Evolutionary conservation across 2,329 filamentous ascomycete species (phyloP).

Genomic region (Anthostomella pinea): DNA sequence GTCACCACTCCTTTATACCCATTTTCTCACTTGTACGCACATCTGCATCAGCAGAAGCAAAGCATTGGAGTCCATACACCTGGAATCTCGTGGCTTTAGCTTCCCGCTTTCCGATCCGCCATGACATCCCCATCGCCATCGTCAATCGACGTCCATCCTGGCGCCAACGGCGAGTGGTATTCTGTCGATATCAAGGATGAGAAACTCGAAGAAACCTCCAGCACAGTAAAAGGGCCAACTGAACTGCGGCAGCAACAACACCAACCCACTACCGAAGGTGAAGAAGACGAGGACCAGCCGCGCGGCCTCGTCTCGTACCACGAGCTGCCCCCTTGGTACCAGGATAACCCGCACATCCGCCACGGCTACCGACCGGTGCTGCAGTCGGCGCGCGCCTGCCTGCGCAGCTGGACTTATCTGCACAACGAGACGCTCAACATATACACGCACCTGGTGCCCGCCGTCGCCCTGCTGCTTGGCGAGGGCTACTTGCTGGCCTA

Average conservation of each 20-base stretch:
- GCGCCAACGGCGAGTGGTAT: too few relatives aligned
- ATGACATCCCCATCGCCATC: too few relatives aligned
- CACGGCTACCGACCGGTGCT: slow-evolving; percentile 62
- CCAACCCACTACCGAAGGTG: slow-evolving; percentile 1
- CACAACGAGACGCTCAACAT: slow-evolving; percentile 60
- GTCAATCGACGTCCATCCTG: too few relatives aligned
- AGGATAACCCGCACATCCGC: slow-evolving; percentile 65
- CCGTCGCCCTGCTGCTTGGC: slow-evolving; percentile 37
- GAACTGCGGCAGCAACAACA: slow-evolving; percentile 12
- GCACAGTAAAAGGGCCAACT: too few relatives aligned
- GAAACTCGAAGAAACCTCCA: too few relatives aligned
- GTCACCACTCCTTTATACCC: too few relatives aligned
- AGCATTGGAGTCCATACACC: too few relatives aligned
- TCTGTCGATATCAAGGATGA: too few relatives aligned
- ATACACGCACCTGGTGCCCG: slow-evolving; percentile 62
- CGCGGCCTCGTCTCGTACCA: slow-evolving; percentile 18
- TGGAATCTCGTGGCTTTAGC: too few relatives aligned
- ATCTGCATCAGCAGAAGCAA: too few relatives aligned
- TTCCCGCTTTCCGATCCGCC: too few relatives aligned
- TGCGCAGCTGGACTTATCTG: slow-evolving; percentile 56
- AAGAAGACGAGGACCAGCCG: slow-evolving; percentile 1
- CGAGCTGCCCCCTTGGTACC: slow-evolving; percentile 29
- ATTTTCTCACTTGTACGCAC: too few relatives aligned
- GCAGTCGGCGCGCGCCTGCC: slow-evolving; percentile 54
- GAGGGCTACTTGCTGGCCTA: slow-evolving; percentile 36